Evolutionary conservation across 2,329 filamentous ascomycete genomes (phyloP), one percentile per base, ranked within the genome.

Genomic region (Calonectria leucothoes): DNA sequence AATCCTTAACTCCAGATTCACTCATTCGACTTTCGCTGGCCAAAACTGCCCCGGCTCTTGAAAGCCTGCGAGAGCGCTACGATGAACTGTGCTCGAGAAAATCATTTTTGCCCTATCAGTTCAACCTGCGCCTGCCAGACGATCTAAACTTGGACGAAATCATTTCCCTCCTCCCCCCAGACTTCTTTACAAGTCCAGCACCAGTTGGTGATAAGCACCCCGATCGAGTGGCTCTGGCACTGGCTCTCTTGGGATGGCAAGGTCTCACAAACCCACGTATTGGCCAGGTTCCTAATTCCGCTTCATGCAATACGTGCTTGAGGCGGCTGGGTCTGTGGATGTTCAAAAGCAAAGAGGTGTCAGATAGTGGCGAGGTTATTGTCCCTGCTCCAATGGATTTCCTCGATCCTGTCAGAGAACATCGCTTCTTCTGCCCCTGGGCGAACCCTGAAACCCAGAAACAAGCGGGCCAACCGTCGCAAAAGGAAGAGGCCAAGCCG

Each of bases 311-410:
- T 72, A 94, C 95, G 25, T 99, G 97, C 82, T 94, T 98, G 81
- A 92, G 97, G 72, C 92, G 96, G 1, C 88, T 98, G 0, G 97
- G 97, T 0, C 88, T 99, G 2, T 99, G 97, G 97, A 93, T 99
- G 87, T 98, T 98, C 83, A 94, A 92, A 80, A 93, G 92, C 83
- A 95, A 93, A 83, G 90, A 91, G 79, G 89, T 93, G 35, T 89
- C 91, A 71, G 85, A 87, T 1, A 84, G 85, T 20, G 88, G 88
- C 0, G 84, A 88, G 42, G 85, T 92, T 12, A 83, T 93, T 14
- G 87, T 90, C 6, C 89, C 90, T 1, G 90, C 92, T 3, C 89
- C 90, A 1, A 93, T 94, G 88, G 89, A 91, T 76, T 87, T 90
- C 70, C 88, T 97, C 1, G 92, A 96, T 80, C 91, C 92, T 6